Evolutionary conservation across 192 early-diverging fungal species (phyloP).

Genomic region (Allomyces macrogynus): DNA sequence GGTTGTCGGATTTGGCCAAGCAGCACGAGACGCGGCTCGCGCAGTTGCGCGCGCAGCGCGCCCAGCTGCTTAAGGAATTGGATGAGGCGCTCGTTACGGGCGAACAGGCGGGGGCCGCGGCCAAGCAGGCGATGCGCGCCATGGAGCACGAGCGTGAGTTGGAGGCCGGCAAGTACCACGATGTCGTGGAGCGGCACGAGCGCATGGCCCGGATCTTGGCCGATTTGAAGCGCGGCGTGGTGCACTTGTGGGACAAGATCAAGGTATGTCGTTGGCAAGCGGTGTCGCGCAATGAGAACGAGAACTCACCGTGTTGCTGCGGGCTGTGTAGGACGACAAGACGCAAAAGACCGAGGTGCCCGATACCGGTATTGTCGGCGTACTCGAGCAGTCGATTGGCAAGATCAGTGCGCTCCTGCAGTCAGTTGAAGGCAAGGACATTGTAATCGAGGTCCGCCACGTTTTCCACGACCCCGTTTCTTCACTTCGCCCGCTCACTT

Average conservation of each 20-base stretch:
- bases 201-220: conserved; percentile 21
- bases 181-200: conserved; percentile 27
- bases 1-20: conserved; percentile 22
- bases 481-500: not conserved
- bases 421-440: not conserved
- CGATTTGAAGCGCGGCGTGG: conserved; percentile 27
- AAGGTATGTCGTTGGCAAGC: conserved; percentile 5
- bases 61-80: conserved; percentile 15
- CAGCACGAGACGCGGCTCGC: conserved; percentile 23
- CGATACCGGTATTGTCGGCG: not conserved
- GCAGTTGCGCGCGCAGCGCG: conserved; percentile 24
- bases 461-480: conserved; percentile 2
- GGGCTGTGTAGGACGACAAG: not conserved
- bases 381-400: conserved; percentile 2
- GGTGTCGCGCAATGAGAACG: too few relatives aligned
- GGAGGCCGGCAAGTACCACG: conserved; percentile 13
- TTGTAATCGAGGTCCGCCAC: not conserved
- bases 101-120: conserved; percentile 17
- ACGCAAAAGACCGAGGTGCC: not conserved
- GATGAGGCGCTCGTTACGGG: conserved; percentile 27
- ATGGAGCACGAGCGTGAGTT: conserved; percentile 24
- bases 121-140: conserved; percentile 22
- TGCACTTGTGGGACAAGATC: conserved; percentile 35
- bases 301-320: too few relatives aligned
- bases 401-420: not conserved